These are phyloP conservation scores for Ganoderma resinaceum DNA, from an alignment of 1,284 basidiomycete species.

Conservation along the genomic window DNA sequence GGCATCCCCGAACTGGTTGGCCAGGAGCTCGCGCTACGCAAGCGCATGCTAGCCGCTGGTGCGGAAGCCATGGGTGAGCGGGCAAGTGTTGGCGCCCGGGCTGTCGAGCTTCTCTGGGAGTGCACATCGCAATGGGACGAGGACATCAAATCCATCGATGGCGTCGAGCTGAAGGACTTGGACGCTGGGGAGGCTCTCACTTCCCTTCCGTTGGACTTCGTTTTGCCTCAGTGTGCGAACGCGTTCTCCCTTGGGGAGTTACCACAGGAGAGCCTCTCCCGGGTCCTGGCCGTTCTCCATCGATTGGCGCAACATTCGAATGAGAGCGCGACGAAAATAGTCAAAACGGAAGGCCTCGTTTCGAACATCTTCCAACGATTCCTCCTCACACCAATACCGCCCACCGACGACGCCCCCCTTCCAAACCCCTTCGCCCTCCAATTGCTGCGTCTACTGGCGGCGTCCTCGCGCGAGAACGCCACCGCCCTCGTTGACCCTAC, in stretches of 20 bases:
- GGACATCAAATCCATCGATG: constrained; percentile 48
- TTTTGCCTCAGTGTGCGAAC: constrained; percentile 59
- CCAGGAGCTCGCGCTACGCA: constrained; percentile 55
- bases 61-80: constrained; percentile 68
- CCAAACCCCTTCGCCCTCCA: constrained; percentile 64
- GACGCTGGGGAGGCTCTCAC: constrained; percentile 37
- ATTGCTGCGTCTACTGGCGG: constrained; percentile 67
- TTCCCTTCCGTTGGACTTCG: constrained; percentile 58
- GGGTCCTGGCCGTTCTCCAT: constrained; percentile 70
- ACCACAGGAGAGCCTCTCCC: constrained; percentile 56
- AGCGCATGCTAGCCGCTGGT: constrained; percentile 69
- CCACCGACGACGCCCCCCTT: constrained; percentile 38
- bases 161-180: constrained; percentile 54
- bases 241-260: constrained; percentile 49
- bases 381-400: constrained; percentile 58
- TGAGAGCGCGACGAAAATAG: constrained; percentile 60
- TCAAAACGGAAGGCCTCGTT: constrained; percentile 61
- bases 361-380: constrained; percentile 61
- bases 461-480: constrained; percentile 75
- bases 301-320: constrained; percentile 67
- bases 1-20: constrained; percentile 51
- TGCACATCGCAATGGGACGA: constrained; percentile 70
- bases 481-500: constrained; percentile 59
- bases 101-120: constrained; percentile 75
- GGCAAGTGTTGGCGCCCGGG: constrained; percentile 71